Evolutionary conservation across 441 rosid species (phyloP), one percentile per base, ranked within the genome.

Genomic region (Brassica hybrid): DNA sequence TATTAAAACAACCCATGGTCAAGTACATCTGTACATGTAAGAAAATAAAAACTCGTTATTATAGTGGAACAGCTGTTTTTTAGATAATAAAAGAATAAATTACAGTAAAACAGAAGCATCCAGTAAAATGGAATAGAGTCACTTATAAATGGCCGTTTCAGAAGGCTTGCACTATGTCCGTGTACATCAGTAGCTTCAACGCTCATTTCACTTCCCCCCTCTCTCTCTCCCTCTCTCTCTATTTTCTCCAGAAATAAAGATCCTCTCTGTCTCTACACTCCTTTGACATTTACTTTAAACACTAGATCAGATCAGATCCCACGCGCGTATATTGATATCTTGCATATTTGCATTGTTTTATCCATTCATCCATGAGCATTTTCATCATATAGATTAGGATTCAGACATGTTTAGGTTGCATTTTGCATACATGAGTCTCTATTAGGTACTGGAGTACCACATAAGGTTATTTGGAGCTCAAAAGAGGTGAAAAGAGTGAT

Each of bases 131-230:
- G 81, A 78, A 78, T 67, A 78, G 73, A 72, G 69, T 48, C 27
- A 38, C 73, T 72, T 78, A 78, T 78, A 78, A 78, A 78, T 67
- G 11, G 5, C 23, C 54, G 45, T 60, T 78, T 66, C 60, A 50
- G 32, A 21, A 45, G 73, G 48, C 18, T 72, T 72, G 32, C 38
- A 66, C 69, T 78, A 7, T 77, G 17, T 72, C 57, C 45, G 45
- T 60, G 60, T 77, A 72, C 81, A 72, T 77, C 3, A 19, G 63
- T 56, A 43, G 56, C 76, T 66, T 77, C 76, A 56, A 65, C 66
- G 43, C 57, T 66, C 19, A 12, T 45, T 71, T 9, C 61, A 2
- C 67, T 64, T 30, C 16, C 5, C 4, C 14, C 3, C n/a, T 5
- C 38, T 6, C 38, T 6, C 41, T 10, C 41, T 1, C 10, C 41